A percentile compares a stretch with the other conserved stretches of the same genome.
Evolutionary conservation across 1,284 basidiomycete genomes (phyloP).

Genomic region (Malassezia slooffiae): DNA sequence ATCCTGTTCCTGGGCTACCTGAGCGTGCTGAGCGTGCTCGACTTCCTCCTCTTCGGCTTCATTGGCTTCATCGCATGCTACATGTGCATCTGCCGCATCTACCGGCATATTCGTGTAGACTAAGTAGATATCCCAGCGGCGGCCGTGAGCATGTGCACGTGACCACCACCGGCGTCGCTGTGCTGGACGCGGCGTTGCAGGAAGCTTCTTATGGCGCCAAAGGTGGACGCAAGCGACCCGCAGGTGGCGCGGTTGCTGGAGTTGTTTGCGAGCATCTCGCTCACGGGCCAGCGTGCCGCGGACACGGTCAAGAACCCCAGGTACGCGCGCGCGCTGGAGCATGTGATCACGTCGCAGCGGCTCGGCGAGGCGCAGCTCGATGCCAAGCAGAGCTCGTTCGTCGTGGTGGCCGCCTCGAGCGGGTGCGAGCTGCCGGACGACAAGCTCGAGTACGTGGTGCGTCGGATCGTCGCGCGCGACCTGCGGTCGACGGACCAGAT

Average conservation of each 20-base stretch:
- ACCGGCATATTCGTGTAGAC: conserved; percentile 36
- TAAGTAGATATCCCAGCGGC: too few relatives aligned
- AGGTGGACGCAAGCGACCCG: conserved; percentile 51
- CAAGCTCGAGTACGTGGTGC: conserved; percentile 59
- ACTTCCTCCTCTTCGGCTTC: conserved; percentile 69
- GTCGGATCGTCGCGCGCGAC: conserved; percentile 60
- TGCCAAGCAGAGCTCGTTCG: conserved; percentile 67
- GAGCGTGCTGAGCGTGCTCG: conserved; percentile 65
- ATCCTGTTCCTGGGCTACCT: conserved; percentile 86
- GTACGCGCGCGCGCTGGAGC: conserved; percentile 53
- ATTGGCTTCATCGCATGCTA: conserved; percentile 34
- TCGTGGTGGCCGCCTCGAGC: conserved; percentile 58
- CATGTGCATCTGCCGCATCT: conserved; percentile 25
- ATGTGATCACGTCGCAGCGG: conserved; percentile 55
- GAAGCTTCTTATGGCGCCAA: conserved; percentile 49
- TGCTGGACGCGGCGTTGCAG: too few relatives aligned
- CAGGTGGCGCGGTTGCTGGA: conserved; percentile 52
- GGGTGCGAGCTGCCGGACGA: conserved; percentile 55
- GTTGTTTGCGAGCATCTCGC: conserved; percentile 68
- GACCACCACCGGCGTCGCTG: too few relatives aligned
- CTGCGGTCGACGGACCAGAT: conserved; percentile 79
- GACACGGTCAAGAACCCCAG: conserved; percentile 51
- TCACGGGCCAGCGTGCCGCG: conserved; percentile 65
- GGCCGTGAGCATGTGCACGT: too few relatives aligned
- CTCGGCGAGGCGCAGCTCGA: conserved; percentile 51